Base-by-base conservation (phyloP, 768 basidiomycete species). In the Pulveroboletus ravenelii region DNA sequence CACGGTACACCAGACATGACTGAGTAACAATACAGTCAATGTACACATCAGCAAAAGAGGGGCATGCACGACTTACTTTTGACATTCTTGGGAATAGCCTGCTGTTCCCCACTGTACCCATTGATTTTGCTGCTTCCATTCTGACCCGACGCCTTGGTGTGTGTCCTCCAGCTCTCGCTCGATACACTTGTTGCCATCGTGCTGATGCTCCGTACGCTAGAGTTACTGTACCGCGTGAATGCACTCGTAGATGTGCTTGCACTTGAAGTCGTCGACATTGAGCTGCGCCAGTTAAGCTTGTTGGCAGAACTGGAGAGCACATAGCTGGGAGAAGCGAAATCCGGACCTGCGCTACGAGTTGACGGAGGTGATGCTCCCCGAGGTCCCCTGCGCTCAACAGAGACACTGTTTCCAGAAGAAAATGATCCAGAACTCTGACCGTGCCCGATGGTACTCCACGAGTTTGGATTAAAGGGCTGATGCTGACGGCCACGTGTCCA, bases 111-210 rank as follows among this genome's bases (percentile, higher is more conserved):
- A 27, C 17, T 35, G 20, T 41, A 50, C 27, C 60, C 62, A 17
- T 46, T 38, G 5, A 25, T 38, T 44, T 55, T 61, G 45, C 48
- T 56, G 18, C 17, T 25, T 47, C 53, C 62, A 15, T 37, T 35
- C 42, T 55, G 63, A 36, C 50, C 45, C 14, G 61, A 30, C 9
- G 55, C 27, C 48, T 55, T 65, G 45, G 50, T 47, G 55, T 74
- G 76, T 17, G 77, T 78, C 61, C 86, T 80, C 85, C 88, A 89
- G 66, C 85, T 88, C 42, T 76, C 72, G 20, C 80, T 78, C 30
- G 87, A 88, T 6, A 88, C 79, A 57, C 87, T 88, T 14, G 90
- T 93, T 39, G 89, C 89, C 49, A 80, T 80, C 5, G 90, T 91
- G 18, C 86, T 86, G 37, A 90, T 75, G 56, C 87, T 89, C 48